Percentiles rank a stretch among this genome's conserved stretches.
Evolutionary conservation across 495 filamentous ascomycete genomes (phyloP).

Genomic region (Corynascus novoguineensis): DNA sequence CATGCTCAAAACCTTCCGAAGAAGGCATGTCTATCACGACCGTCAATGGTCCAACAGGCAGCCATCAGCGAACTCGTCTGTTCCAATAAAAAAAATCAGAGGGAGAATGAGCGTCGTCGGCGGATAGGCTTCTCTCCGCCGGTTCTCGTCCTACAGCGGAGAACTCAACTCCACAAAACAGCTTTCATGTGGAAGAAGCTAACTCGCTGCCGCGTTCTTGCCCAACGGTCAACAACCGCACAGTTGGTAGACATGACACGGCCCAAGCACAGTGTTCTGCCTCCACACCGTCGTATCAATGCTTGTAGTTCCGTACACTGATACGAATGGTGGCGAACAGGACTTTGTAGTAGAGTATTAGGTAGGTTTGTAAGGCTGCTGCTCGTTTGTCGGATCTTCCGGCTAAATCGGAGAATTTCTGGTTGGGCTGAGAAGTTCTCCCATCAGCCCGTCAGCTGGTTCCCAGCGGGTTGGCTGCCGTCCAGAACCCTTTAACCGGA

Average conservation of each 20-base stretch:
- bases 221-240: too few species aligned
- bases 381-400: neutral
- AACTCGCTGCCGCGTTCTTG: too few species aligned
- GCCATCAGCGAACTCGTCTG: neutral
- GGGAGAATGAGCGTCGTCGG: neutral
- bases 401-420: neutral
- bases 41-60: too few species aligned
- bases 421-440: neutral
- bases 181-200: too few species aligned
- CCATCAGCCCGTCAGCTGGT: neutral
- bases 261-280: too few species aligned
- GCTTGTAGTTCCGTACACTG: too few species aligned
- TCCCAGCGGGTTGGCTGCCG: slow-evolving; percentile 4
- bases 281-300: too few species aligned
- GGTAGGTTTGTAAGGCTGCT: neutral
- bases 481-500: slow-evolving; percentile 19
- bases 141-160: too few species aligned
- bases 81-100: neutral
- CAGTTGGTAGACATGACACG: too few species aligned
- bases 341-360: too few species aligned
- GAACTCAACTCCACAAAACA: too few species aligned
- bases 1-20: neutral
- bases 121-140: neutral
- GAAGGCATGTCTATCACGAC: neutral
- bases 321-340: too few species aligned